Base-by-base conservation (phyloP, 768 basidiomycete genomes). In the Leccinum truebloodii region DNA sequence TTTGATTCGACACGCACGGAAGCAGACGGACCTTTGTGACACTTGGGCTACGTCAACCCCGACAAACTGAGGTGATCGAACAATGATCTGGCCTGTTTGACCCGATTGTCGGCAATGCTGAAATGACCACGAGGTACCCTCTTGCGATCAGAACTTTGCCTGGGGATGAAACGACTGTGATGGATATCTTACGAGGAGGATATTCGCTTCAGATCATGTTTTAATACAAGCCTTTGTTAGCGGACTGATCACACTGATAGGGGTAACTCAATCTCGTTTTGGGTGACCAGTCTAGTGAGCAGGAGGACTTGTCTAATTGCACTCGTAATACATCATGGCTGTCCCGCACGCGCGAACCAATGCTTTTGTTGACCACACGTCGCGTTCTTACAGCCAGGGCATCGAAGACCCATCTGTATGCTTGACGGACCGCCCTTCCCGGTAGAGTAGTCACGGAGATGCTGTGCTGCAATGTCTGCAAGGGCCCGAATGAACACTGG, bases 81-180 rank as follows among this genome's bases (percentile, higher is more conserved):
- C 32, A 1, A 34, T 34, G 32, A 34, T 34, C 32, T 34, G 78
- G 4, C 64, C 57, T 16, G 71, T 50, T 28, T 65, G 78, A 6
- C 64, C 59, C 16, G 71, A 51, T 30, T 65, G 64, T 26, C 58
- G 61, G 53, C 56, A 50, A 37, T 80, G 75, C 52, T 76, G 80
- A 52, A 52, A 32, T 32, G 32, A 12, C 32, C 32, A 99, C 94
- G 64, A 99, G 90, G 78, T 98, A 99, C 2, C 97, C 97, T 2
- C 97, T 97, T 10, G 95, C 94, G 57, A 97, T 74, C 58, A 99
- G 83, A 54, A 97, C 95, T 76, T 99, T 99, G 63, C 96, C 96
- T 10, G 96, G 92, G 1, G 95, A 85, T 35, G 95, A 98, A 62
- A 97, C 84, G 55, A 90, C 82, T 32, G 90, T 93, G 52, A 83